Percentiles rank a stretch among this genome's conserved stretches.
Conservation (phyloP, 768 basidiomycete species). For the Mycena haematopus region DNA sequence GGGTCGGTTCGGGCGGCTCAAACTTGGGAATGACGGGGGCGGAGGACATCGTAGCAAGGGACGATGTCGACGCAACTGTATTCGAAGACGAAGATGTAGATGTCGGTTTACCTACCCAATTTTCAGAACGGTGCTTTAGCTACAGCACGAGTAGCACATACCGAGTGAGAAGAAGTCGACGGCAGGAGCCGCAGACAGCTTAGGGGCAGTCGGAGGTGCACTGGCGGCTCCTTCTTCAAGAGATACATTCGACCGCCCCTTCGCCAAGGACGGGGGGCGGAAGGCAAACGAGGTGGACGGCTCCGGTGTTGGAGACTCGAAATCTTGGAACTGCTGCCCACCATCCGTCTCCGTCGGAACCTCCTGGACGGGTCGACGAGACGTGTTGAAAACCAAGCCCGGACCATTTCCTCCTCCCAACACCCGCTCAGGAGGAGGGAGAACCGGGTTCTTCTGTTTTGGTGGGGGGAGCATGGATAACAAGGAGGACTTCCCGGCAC, state of each 20-base stretch:
- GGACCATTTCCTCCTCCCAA: slow-evolving; percentile 70
- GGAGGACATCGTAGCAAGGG: slow-evolving; percentile 55
- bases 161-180: slow-evolving; percentile 77
- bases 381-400: slow-evolving; percentile 63
- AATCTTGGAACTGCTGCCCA: slow-evolving; percentile 30
- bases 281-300: slow-evolving; percentile 52
- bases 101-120: slow-evolving; percentile 21
- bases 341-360: slow-evolving; percentile 36
- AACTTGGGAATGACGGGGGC: slow-evolving; percentile 75
- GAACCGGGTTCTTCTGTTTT: slow-evolving; percentile 58
- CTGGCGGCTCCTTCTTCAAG: slow-evolving; percentile 47
- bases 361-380: slow-evolving; percentile 28
- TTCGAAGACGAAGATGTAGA: slow-evolving; percentile 39
- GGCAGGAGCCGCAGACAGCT: slow-evolving; percentile 39
- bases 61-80: slow-evolving; percentile 32
- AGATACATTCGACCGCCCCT: slow-evolving; percentile 65
- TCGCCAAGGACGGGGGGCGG: slow-evolving; percentile 63
- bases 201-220: slow-evolving; percentile 19
- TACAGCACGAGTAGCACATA: slow-evolving; percentile 34
- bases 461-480: slow-evolving; percentile 80
- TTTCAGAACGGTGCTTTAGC: not conserved
- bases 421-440: slow-evolving; percentile 54
- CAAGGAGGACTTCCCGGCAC: slow-evolving; percentile 69
- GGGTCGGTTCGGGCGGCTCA: slow-evolving; percentile 74
- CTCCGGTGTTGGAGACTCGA: slow-evolving; percentile 4